Percentiles rank a stretch among this genome's conserved stretches.
These are phyloP conservation scores for Backusella sp. DNA, from an alignment of 192 early-diverging fungal species.

Conservation along the genomic window DNA sequence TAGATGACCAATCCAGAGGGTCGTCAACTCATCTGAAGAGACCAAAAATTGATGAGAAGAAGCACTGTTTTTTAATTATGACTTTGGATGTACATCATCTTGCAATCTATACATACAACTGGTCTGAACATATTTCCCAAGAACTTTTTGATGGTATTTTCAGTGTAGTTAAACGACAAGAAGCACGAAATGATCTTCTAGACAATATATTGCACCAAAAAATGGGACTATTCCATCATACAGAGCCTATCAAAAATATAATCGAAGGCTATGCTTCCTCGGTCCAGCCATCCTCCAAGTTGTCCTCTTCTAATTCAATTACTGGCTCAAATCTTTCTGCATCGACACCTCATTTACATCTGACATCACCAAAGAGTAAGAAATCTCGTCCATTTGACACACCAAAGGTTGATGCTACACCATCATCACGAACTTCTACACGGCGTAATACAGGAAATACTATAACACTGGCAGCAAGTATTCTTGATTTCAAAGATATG, in stretches of 20 bases:
- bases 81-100: slow-evolving; percentile 45
- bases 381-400: slow-evolving; percentile 7
- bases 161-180: slow-evolving; percentile 47
- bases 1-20: slow-evolving; percentile 17
- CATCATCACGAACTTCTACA: slow-evolving; percentile 1
- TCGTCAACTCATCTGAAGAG: slow-evolving; percentile 6
- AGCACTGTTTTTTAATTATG: slow-evolving; percentile 52
- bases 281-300: background rate
- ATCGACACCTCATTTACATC: background rate
- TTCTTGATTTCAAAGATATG: slow-evolving; percentile 19
- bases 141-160: slow-evolving; percentile 43
- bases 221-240: slow-evolving; percentile 61
- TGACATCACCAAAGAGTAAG: slow-evolving; percentile 13
- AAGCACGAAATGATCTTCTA: slow-evolving; percentile 43
- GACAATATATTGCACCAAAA: slow-evolving; percentile 57
- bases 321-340: background rate
- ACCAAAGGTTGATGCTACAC: background rate
- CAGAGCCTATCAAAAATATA: slow-evolving; percentile 18
- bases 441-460: slow-evolving; percentile 3
- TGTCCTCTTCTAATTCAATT: background rate
- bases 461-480: background rate
- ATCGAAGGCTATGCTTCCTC: slow-evolving; percentile 13
- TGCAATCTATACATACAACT: slow-evolving; percentile 51
- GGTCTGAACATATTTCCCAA: slow-evolving; percentile 42
- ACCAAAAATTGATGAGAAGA: slow-evolving; percentile 11